Conservation (phyloP, 768 basidiomycete genomes). For the Naematelia encephala region DNA sequence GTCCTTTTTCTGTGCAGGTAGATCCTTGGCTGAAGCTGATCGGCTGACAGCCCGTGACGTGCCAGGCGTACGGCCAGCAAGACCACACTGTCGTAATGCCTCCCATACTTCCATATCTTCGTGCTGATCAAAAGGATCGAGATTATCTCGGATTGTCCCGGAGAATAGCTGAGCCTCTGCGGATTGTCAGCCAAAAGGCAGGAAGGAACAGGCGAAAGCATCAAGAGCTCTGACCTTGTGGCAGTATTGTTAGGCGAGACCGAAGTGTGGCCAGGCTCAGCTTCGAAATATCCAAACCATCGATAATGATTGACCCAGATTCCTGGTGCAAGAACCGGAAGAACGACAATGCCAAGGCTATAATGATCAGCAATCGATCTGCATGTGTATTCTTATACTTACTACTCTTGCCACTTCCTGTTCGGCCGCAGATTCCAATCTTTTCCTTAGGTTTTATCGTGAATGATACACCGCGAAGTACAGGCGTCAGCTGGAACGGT, state of each 20-base stretch:
- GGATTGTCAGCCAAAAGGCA: background rate
- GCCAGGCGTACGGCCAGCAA: constrained; percentile 33
- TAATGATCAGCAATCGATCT: background rate
- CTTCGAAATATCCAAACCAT: constrained; percentile 52
- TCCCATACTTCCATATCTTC: constrained; percentile 34
- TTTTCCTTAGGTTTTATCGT: constrained; percentile 51
- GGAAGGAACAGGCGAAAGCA: background rate
- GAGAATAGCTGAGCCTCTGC: constrained; percentile 44
- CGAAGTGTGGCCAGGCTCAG: constrained; percentile 56
- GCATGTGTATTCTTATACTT: constrained; percentile 1
- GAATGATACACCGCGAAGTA: constrained; percentile 52
- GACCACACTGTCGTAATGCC: constrained; percentile 35
- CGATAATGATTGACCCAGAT: constrained; percentile 50
- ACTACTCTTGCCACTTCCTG: constrained; percentile 41
- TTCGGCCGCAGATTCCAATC: constrained; percentile 52
- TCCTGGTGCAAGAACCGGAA: constrained; percentile 54
- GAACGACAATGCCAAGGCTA: constrained; percentile 53
- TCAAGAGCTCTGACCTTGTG: constrained; percentile 43
- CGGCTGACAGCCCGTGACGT: constrained; percentile 5
- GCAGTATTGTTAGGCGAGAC: constrained; percentile 62
- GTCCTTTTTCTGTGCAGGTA: background rate
- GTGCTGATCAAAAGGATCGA: constrained; percentile 44
- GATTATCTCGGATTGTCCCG: constrained; percentile 46
- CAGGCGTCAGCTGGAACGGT: constrained; percentile 44
- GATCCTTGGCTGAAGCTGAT: constrained; percentile 1